Conservation (phyloP, 177 flowering plant species). For the Vitis hybrid region DNA sequence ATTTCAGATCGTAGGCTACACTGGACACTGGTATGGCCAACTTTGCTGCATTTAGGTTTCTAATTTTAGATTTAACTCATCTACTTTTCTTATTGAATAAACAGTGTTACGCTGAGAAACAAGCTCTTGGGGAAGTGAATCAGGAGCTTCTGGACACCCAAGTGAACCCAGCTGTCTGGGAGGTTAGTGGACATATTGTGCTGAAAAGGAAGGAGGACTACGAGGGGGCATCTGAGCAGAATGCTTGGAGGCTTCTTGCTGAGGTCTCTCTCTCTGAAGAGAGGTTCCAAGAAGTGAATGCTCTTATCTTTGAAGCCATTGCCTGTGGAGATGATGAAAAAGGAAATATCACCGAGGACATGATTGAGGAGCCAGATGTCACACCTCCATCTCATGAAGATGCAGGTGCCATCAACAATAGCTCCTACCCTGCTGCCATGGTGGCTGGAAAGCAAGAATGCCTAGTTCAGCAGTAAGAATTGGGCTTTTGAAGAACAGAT, state of each 20-base stretch:
- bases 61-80: neutral
- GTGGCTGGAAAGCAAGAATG: conserved; percentile 56
- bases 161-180: conserved; percentile 96
- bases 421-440: conserved; percentile 21
- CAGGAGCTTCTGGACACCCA: conserved; percentile 80
- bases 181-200: conserved; percentile 89
- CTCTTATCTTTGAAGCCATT: conserved; percentile 57
- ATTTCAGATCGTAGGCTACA: neutral
- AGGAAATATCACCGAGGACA: neutral
- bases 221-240: conserved; percentile 74
- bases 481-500: neutral
- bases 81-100: neutral
- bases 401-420: conserved; percentile 20
- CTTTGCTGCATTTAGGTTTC: neutral
- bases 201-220: conserved; percentile 72
- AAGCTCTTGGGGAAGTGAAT: conserved; percentile 83
- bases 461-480: conserved; percentile 45
- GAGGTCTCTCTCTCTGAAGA: conserved; percentile 77
- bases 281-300: conserved; percentile 68
- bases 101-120: conserved; percentile 95
- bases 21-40: neutral
- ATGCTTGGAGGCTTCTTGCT: conserved; percentile 81
- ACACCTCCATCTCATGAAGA: conserved; percentile 17
- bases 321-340: conserved; percentile 12
- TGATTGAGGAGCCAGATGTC: conserved; percentile 24